Base-by-base conservation (phyloP, 495 filamentous ascomycete genomes). In the Xylaria longipes region DNA sequence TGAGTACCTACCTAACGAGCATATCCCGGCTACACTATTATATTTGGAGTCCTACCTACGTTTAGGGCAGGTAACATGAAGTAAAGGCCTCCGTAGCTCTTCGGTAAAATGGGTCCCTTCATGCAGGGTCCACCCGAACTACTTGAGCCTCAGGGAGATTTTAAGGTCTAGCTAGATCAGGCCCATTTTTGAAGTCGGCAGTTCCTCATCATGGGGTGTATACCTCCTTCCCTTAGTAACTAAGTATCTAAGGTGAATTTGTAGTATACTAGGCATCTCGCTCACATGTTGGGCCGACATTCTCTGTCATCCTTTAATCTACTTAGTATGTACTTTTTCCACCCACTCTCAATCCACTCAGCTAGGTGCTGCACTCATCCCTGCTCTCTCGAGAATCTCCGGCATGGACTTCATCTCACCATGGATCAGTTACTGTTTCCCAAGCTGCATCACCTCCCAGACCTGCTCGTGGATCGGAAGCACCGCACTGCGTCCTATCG, bases 401-500 rank as follows among this genome's bases (percentile, higher is more conserved):
- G 35, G 3, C 12, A 69, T 69, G 27, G 67, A 61, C n/a, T 62
- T 71, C 68, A n/a, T 74, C 76, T 4, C 69, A 65, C 7, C 33
- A 50, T n/a, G 69, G 61, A 8, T 71, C 69, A 8, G 29, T 29
- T 1, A 7, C 41, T 7, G 63, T 63, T n/a, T 66, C 68, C 3
- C 33, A 29, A 33, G 58, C 22, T 9, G 70, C 62, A 20, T 72
- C 73, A 25, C 67, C 73, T 37, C 48, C 43, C 17, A 45, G 45
- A 31, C 17, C 54, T 22, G 41, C 58, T 39, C 70, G 46, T 20
- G 57, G 41, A 12, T 22, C 63, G 22, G 4, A 35, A 29, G n/a
- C 66, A 20, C 39, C 72, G 80, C 33, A 76, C 81, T 37, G 81
- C 76, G 0, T 3, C 94, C 94, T 0, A 79, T 97, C 17, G 84